These are phyloP conservation scores for Mytilinidion resinicola DNA, from an alignment of 495 filamentous ascomycete genomes.

Conservation along the genomic window DNA sequence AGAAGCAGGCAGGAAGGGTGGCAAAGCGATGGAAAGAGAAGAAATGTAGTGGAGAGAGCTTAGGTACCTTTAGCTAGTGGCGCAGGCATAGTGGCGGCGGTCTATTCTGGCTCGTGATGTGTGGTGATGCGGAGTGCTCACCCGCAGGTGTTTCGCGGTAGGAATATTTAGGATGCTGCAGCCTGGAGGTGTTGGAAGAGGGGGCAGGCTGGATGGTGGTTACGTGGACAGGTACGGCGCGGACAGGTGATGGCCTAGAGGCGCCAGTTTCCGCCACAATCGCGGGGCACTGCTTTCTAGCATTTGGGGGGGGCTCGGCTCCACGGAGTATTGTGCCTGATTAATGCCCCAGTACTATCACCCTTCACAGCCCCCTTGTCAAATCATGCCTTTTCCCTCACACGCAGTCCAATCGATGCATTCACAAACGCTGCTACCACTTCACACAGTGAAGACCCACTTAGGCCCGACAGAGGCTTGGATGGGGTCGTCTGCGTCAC, in stretches of 20 bases:
- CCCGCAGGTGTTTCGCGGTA: neutral
- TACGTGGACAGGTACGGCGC: no score
- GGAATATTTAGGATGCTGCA: constrained; percentile 3
- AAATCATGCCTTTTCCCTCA: no score
- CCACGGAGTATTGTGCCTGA: no score
- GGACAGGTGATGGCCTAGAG: no score
- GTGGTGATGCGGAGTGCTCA: neutral
- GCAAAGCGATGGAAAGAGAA: neutral
- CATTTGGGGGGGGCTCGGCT: neutral
- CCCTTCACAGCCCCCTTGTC: no score
- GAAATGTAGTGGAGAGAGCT: neutral
- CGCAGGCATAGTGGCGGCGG: constrained; percentile 19
- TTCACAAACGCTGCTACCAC: no score
- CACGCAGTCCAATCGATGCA: no score
- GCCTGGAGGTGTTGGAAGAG: constrained; percentile 3
- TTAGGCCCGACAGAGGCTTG: no score
- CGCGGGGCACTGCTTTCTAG: no score
- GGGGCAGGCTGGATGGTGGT: neutral
- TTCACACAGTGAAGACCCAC: no score
- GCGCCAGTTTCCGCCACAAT: neutral
- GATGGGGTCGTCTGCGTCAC: no score
- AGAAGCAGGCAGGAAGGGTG: constrained; percentile 7
- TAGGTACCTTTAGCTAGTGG: constrained; percentile 28
- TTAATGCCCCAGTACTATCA: no score
- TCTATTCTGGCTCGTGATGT: neutral